Percentiles rank a stretch among this genome's conserved stretches.
These are phyloP conservation scores for Wickerhamiella galacta DNA, from an alignment of 805 yeast species.

Conservation along the genomic window DNA sequence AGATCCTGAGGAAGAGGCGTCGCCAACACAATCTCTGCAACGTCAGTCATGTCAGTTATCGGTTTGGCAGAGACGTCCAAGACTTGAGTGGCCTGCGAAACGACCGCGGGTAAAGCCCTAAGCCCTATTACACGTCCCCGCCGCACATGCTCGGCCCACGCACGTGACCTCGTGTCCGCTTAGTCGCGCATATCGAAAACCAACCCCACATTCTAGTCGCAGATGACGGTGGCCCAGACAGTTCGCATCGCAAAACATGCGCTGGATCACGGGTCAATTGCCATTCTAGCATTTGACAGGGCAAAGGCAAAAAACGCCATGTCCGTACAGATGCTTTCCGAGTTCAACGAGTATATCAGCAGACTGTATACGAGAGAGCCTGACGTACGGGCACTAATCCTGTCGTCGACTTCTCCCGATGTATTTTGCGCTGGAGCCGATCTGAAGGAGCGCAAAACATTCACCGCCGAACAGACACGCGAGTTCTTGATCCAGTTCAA, in stretches of 20 bases:
- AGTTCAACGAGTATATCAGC: conserved; percentile 13
- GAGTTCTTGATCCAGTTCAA: conserved; percentile 18
- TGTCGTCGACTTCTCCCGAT: conserved; percentile 14
- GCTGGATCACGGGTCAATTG: background rate
- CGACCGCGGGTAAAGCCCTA: background rate
- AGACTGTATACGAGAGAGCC: conserved; percentile 12
- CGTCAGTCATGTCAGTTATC: conserved; percentile 33
- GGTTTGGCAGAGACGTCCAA: conserved; percentile 4
- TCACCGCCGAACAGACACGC: conserved; percentile 17
- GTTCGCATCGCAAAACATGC: background rate
- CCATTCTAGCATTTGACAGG: background rate
- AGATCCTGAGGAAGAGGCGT: conserved; percentile 94
- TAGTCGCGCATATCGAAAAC: no score
- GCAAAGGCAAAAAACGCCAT: conserved; percentile 15
- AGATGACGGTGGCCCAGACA: no score
- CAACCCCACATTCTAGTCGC: no score
- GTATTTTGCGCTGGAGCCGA: conserved; percentile 28
- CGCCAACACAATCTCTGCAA: conserved; percentile 71
- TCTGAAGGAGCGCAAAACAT: conserved; percentile 24
- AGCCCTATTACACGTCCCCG: background rate
- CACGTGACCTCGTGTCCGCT: no score
- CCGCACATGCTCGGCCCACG: no score
- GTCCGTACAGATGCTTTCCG: conserved; percentile 16
- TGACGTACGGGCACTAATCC: conserved; percentile 15
- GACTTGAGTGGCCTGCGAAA: background rate